These are phyloP conservation scores for Pseudogymnoascus sp. DNA, from an alignment of 2,329 filamentous ascomycete genomes.

Conservation along the genomic window DNA sequence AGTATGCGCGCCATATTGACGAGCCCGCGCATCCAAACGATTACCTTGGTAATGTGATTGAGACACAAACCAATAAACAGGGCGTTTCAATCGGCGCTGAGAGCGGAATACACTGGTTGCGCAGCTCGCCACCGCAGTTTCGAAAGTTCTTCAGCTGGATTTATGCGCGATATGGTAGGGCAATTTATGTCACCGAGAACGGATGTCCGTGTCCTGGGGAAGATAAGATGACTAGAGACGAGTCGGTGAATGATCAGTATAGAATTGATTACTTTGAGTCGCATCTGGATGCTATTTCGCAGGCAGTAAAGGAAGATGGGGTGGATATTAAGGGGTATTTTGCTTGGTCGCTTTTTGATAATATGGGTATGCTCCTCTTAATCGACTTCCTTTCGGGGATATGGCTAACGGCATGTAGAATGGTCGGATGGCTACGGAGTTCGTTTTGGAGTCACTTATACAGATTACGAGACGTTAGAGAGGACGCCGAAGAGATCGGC, in stretches of 20 bases:
- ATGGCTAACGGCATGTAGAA: conserved; percentile 15
- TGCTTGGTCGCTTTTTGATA: conserved; percentile 30
- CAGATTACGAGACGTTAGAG: conserved; percentile 24
- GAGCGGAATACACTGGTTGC: conserved; percentile 18
- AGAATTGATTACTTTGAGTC: conserved; percentile 33
- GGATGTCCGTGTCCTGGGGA: conserved; percentile 31
- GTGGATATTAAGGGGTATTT: conserved; percentile 27
- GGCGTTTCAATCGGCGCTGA: conserved; percentile 21
- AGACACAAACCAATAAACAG: conserved; percentile 20
- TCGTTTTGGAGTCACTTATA: conserved; percentile 26
- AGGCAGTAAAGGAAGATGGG: conserved; percentile 23
- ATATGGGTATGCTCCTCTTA: conserved; percentile 26
- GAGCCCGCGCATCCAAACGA: conserved; percentile 21
- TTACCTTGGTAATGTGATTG: conserved; percentile 23
- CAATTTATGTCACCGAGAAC: conserved; percentile 26
- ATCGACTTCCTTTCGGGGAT: conserved; percentile 1
- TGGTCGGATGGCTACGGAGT: conserved; percentile 26
- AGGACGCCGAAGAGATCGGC: conserved; percentile 27
- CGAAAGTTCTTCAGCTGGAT: conserved; percentile 24
- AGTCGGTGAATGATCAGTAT: conserved; percentile 33
- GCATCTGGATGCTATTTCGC: conserved; percentile 33
- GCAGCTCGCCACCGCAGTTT: conserved; percentile 20
- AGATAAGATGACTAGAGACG: conserved; percentile 29
- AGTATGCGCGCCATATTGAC: conserved; percentile 22
- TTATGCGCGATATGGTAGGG: conserved; percentile 22